Conservation (phyloP, 192 early-diverging fungal genomes). For the Paraglomus brasilianum region DNA sequence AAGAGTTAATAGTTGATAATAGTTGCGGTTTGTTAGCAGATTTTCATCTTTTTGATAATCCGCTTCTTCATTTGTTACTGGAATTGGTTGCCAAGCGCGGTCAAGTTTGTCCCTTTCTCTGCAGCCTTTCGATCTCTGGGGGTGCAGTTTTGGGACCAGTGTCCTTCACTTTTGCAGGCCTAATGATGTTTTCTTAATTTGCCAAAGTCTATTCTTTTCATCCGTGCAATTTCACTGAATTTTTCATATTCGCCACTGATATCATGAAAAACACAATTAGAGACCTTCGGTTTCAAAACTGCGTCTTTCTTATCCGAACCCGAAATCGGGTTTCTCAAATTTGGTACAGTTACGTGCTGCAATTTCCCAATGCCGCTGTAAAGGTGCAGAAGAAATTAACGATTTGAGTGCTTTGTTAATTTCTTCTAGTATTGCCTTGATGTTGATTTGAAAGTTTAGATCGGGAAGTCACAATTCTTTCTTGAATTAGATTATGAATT, state of each 20-base stretch:
- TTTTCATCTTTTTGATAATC: neutral
- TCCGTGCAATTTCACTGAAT: neutral
- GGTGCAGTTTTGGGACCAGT: too few relatives aligned
- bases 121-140: too few relatives aligned
- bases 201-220: neutral
- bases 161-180: too few relatives aligned
- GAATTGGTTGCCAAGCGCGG: too few relatives aligned
- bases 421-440: slow-evolving; percentile 17
- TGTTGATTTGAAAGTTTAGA: neutral
- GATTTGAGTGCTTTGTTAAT: slow-evolving; percentile 5
- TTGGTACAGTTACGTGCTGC: slow-evolving; percentile 12
- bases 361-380: slow-evolving; percentile 2
- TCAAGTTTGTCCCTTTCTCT: too few relatives aligned
- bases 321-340: neutral
- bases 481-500: neutral
- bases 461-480: slow-evolving; percentile 1
- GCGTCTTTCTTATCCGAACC: slow-evolving; percentile 6
- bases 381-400: slow-evolving; percentile 2
- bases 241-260: slow-evolving; percentile 7
- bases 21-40: neutral
- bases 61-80: too few relatives aligned
- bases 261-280: slow-evolving; percentile 1
- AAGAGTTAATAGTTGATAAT: slow-evolving; percentile 9
- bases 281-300: slow-evolving; percentile 1
- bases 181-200: slow-evolving; percentile 1